A percentile compares a stretch with the other conserved stretches of the same genome.
Evolutionary conservation across 176 grass and related monocot species (phyloP).

Genomic region (Carex kokanica): DNA sequence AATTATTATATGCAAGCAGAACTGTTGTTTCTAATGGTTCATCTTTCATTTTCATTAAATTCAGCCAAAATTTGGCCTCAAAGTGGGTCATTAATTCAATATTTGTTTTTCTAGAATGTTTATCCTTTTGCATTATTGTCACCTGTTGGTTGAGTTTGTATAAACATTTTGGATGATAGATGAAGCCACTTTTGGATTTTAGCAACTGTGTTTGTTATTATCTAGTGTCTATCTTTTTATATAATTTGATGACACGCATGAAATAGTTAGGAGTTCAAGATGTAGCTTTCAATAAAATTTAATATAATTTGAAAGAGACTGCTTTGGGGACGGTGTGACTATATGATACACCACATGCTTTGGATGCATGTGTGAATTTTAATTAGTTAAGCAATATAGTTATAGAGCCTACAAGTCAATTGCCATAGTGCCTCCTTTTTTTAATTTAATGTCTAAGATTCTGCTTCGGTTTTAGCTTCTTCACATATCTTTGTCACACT

Average conservation of each 20-base stretch:
- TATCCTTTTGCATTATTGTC: not conserved
- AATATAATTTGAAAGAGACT: constrained; percentile 14
- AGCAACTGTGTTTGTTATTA: not conserved
- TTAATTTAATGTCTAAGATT: constrained; percentile 7
- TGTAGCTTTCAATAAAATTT: not conserved
- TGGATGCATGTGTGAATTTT: not conserved
- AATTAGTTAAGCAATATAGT: not conserved
- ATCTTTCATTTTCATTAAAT: not conserved
- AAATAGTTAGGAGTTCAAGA: not conserved
- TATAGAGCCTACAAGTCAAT: not conserved
- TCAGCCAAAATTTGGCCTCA: not conserved
- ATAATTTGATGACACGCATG: not conserved
- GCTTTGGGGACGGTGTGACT: not conserved
- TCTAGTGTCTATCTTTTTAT: not conserved
- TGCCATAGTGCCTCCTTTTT: not conserved
- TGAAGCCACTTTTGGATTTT: not conserved
- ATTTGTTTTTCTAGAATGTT: not conserved
- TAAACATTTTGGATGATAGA: not conserved
- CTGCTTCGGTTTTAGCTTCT: not conserved
- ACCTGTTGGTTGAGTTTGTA: not conserved
- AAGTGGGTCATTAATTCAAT: not conserved
- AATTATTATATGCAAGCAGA: not conserved
- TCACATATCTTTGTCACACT: not conserved
- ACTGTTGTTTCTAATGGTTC: not conserved
- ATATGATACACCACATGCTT: not conserved